phyloP scores from a whole-genome alignment of 352 stramenopile species.

The Phytopythium mirpurense region DNA sequence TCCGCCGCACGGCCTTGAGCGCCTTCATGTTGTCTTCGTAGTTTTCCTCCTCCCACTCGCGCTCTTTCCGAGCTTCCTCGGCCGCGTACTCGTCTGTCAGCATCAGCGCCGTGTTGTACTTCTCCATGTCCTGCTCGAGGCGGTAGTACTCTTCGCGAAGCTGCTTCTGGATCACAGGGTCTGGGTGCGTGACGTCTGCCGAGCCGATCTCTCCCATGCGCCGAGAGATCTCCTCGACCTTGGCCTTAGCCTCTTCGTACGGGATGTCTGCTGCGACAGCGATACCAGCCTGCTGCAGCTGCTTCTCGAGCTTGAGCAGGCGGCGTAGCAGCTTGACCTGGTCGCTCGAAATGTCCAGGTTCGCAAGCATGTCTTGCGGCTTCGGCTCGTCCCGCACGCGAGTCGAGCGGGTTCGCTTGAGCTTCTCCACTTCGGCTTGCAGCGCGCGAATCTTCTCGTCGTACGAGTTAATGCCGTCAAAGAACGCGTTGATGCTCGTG shows the following conservation, averaged over 20 bases:
- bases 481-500: constrained; percentile 65
- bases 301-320: constrained; percentile 80
- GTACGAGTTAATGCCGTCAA: constrained; percentile 81
- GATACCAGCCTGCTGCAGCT: constrained; percentile 81
- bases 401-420: constrained; percentile 54
- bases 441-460: constrained; percentile 78
- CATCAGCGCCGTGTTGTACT: constrained; percentile 91
- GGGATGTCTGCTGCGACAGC: constrained; percentile 90
- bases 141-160: constrained; percentile 91
- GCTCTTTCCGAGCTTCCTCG: constrained; percentile 88
- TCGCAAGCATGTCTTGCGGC: constrained; percentile 58
- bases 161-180: constrained; percentile 72
- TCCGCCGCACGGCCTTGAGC: constrained; percentile 84
- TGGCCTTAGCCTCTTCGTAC: constrained; percentile 89
- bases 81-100: constrained; percentile 91
- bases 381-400: constrained; percentile 47
- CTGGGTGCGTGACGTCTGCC: constrained; percentile 84
- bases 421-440: constrained; percentile 80
- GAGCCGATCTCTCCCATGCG: constrained; percentile 92
- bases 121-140: constrained; percentile 93
- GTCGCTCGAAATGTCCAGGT: constrained; percentile 67
- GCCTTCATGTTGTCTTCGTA: constrained; percentile 82
- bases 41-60: constrained; percentile 91
- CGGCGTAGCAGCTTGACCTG: constrained; percentile 77
- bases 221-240: constrained; percentile 87